phyloP scores from a whole-genome alignment of 768 basidiomycete species.

The Lactarius tabidus region DNA sequence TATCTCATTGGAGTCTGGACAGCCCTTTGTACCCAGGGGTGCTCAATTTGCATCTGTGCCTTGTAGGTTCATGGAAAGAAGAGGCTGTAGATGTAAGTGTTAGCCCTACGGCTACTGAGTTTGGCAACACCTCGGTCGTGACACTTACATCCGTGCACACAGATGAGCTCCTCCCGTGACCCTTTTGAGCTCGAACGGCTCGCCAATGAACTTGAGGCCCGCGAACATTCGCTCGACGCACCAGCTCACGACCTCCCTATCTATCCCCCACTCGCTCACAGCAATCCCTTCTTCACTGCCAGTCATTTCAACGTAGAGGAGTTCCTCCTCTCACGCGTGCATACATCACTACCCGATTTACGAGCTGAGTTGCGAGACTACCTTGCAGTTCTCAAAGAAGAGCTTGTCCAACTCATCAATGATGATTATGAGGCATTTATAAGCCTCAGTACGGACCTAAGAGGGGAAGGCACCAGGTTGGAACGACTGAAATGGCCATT shows the following conservation, averaged over 20 bases:
- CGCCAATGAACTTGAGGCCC: slow-evolving; percentile 62
- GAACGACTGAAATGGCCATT: slow-evolving; percentile 67
- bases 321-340: slow-evolving; percentile 82
- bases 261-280: slow-evolving; percentile 72
- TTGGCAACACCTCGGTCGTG: too few species aligned
- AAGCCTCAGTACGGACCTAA: slow-evolving; percentile 87
- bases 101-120: too few species aligned
- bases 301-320: slow-evolving; percentile 75
- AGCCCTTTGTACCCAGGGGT: too few species aligned
- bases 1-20: too few species aligned
- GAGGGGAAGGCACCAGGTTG: slow-evolving; percentile 76
- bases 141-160: too few species aligned
- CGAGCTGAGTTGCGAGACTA: slow-evolving; percentile 53
- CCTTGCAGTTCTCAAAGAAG: slow-evolving; percentile 78
- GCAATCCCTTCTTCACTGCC: slow-evolving; percentile 66
- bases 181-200: slow-evolving; percentile 67
- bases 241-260: slow-evolving; percentile 51
- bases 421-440: slow-evolving; percentile 99
- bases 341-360: slow-evolving; percentile 83
- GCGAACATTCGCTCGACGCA: slow-evolving; percentile 39
- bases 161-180: slow-evolving; percentile 36
- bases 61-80: too few species aligned
- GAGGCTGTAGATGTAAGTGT: too few species aligned
- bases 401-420: slow-evolving; percentile 93
- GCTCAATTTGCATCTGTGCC: too few species aligned